Conservation (phyloP, 1,284 basidiomycete species). For the Cutaneotrichosporon cutaneum region DNA sequence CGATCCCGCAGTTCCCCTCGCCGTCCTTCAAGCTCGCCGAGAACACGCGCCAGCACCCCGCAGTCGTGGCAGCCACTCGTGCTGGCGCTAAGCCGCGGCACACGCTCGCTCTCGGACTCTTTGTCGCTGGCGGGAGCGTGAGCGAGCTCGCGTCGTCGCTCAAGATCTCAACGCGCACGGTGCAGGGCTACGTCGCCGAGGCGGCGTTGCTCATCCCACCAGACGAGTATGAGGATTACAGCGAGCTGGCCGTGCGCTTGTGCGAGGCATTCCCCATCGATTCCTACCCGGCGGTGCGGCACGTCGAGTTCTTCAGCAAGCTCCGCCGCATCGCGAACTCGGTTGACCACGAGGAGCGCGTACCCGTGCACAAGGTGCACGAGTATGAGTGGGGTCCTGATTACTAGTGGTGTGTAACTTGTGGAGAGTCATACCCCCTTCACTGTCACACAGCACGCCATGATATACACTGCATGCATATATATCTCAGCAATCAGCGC, state of each 20-base stretch:
- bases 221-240: background rate
- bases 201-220: background rate
- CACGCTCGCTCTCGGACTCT: background rate
- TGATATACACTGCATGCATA: background rate
- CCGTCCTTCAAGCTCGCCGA: background rate
- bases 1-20: background rate
- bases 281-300: background rate
- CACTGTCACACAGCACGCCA: background rate
- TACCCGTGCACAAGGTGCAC: background rate
- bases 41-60: background rate
- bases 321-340: background rate
- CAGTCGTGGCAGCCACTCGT: background rate
- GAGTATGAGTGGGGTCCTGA: background rate
- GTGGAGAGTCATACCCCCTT: background rate
- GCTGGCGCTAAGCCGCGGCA: background rate
- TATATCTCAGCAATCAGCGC: background rate
- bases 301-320: background rate
- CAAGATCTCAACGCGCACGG: background rate
- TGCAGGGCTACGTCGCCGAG: constrained; percentile 1
- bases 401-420: background rate
- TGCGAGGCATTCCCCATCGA: background rate
- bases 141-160: background rate
- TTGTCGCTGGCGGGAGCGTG: background rate
- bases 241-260: background rate
- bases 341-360: background rate